These are phyloP conservation scores for Scheffersomyces insectosa DNA, from an alignment of 1,139 yeast species.

Conservation along the genomic window DNA sequence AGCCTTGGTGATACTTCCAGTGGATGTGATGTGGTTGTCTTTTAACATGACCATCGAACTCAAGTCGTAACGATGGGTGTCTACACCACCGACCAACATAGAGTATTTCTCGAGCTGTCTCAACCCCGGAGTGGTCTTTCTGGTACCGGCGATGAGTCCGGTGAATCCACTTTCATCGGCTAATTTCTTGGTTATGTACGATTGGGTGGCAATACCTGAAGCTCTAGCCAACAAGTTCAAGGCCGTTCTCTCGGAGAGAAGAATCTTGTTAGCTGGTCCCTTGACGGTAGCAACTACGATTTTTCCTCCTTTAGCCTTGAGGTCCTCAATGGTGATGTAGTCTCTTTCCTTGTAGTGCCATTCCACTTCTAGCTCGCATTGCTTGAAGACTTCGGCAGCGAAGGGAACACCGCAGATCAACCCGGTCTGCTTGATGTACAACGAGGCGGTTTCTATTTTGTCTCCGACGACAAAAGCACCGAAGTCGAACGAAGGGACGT, in stretches of 20 bases:
- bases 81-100: slow-evolving; percentile 94
- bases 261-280: slow-evolving; percentile 78
- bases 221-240: slow-evolving; percentile 79
- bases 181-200: slow-evolving; percentile 54
- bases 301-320: slow-evolving; percentile 49
- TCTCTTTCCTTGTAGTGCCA: slow-evolving; percentile 79
- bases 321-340: slow-evolving; percentile 44
- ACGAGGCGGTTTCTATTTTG: slow-evolving; percentile 66
- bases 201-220: slow-evolving; percentile 88
- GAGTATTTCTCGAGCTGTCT: slow-evolving; percentile 87
- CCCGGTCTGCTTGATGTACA: slow-evolving; percentile 80
- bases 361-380: slow-evolving; percentile 66
- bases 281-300: slow-evolving; percentile 73
- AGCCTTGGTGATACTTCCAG: slow-evolving; percentile 88
- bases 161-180: slow-evolving; percentile 74
- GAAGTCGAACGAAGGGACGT: slow-evolving; percentile 89
- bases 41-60: slow-evolving; percentile 96
- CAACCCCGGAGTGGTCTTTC: slow-evolving; percentile 96
- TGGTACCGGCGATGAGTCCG: slow-evolving; percentile 93
- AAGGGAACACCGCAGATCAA: slow-evolving; percentile 88
- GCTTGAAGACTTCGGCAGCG: slow-evolving; percentile 80
- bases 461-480: slow-evolving; percentile 96
- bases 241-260: slow-evolving; percentile 85
- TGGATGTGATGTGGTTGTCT: slow-evolving; percentile 90
- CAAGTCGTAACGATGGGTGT: slow-evolving; percentile 87